Percentiles rank a stretch among this genome's conserved stretches.
These are phyloP conservation scores for Coniochaeta hoffmannii DNA, from an alignment of 2,329 filamentous ascomycete species.

Conservation along the genomic window DNA sequence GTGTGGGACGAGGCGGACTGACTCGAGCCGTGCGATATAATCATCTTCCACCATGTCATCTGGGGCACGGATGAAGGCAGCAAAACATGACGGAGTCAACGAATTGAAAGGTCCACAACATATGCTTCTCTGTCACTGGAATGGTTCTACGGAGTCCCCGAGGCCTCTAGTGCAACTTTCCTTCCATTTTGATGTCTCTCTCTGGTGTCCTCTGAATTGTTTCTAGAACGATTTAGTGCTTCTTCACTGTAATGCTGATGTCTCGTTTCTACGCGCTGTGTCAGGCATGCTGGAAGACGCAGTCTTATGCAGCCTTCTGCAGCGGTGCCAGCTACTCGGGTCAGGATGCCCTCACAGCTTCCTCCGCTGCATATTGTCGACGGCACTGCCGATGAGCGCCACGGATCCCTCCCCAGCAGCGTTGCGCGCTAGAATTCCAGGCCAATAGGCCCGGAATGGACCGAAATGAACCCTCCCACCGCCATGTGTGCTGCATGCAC, in stretches of 20 bases:
- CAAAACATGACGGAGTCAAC: background rate
- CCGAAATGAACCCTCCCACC: background rate
- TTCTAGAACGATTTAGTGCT: background rate
- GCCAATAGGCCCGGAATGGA: background rate
- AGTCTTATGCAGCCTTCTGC: no score
- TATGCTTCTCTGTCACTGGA: background rate
- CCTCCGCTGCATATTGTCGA: background rate
- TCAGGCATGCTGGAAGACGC: no score
- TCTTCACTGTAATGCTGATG: background rate
- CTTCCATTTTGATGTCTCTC: background rate
- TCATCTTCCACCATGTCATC: background rate
- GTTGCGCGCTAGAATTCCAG: background rate
- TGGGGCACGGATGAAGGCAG: slow-evolving; percentile 3
- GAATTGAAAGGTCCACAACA: background rate
- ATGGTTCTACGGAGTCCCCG: background rate
- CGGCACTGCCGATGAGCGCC: background rate
- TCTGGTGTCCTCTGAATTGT: background rate
- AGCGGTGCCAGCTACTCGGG: no score
- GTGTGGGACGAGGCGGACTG: slow-evolving; percentile 12
- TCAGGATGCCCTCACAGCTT: background rate
- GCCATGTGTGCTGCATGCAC: background rate
- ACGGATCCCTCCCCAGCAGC: background rate
- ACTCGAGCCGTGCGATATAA: slow-evolving; percentile 13
- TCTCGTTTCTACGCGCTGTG: background rate
- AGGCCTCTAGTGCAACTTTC: background rate